Evolutionary conservation across 352 stramenopile species (phyloP), one percentile per base, ranked within the genome.

Genomic region (Discostella stelligera): DNA sequence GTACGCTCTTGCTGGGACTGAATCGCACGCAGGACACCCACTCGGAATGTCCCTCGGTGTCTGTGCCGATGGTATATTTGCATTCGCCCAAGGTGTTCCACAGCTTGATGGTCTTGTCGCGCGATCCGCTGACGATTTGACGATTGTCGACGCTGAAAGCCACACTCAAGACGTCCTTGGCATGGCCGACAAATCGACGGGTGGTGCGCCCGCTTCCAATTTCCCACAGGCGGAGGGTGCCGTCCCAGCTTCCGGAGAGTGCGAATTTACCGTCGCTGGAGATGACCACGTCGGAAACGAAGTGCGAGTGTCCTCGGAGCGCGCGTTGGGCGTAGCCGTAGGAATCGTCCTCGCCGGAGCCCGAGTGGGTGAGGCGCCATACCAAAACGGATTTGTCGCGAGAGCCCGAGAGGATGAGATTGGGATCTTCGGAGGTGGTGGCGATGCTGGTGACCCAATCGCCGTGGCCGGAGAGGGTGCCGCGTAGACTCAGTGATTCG

Each of bases 21-120:
- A 99, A 99, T 74, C 97, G 94, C 65, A 99, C 97, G 87, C 97
- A 99, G 71, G 96, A 98, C 60, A 99, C 97, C 98, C 98, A 99
- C 90, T 99, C 98, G 46, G 96, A 98, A 94, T 99, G 98, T 77
- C 97, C 97, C 76, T 99, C 96, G 69, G 98, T 94, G 59, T 90
- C 83, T 27, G 39, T 73, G 39, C 66, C 73, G 88, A 99, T 98
- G 32, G 96, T 98, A 94, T 98, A 99, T 92, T 99, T 99, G 94
- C 96, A 99, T 86, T 99, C 96, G 75, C 96, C 97, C 59, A 99
- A 89, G 20, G 97, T 99, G 94, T 99, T 99, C 97, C 98, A 99
- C 46, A 99, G 90, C 94, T 99, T 99, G 89, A 99, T 98, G 65
- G 96, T 98, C 91, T 98, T 98, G 92, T 99, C 98, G 79, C 98